Evolutionary conservation across 495 filamentous ascomycete species (phyloP).

Genomic region (Trichoderma reesei): DNA sequence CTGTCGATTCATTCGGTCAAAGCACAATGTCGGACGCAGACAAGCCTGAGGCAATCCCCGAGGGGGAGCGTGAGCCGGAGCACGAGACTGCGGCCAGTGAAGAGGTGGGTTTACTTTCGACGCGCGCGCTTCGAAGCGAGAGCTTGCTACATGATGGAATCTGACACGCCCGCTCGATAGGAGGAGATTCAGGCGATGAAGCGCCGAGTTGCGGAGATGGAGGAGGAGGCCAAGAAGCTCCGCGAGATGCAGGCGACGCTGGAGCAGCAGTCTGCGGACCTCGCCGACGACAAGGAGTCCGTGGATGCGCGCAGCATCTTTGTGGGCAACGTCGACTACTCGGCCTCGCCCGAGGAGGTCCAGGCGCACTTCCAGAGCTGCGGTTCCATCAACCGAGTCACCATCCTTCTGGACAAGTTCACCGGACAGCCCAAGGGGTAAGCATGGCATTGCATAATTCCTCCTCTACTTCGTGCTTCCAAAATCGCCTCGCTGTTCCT

Average conservation of each 20-base stretch:
- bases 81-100: conserved; percentile 6
- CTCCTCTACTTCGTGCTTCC: conserved; percentile 14
- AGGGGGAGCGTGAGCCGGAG: conserved; percentile 6
- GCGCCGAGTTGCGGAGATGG: conserved; percentile 95
- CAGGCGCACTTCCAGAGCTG: conserved; percentile 98
- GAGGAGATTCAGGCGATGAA: conserved; percentile 98
- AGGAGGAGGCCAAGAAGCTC: conserved; percentile 91
- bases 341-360: conserved; percentile 94
- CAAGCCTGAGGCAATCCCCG: conserved; percentile 6
- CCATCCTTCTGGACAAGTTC: conserved; percentile 95
- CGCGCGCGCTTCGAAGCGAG: not conserved
- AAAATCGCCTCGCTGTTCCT: not conserved
- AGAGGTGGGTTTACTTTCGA: conserved; percentile 5
- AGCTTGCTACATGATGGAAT: not conserved
- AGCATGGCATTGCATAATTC: conserved; percentile 23
- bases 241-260: conserved; percentile 91
- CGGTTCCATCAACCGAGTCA: conserved; percentile 95
- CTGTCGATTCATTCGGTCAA: conserved; percentile 6
- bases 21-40: conserved; percentile 12
- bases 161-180: conserved; percentile 16
- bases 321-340: conserved; percentile 98
- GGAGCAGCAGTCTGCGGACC: conserved; percentile 71
- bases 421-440: conserved; percentile 98
- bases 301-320: conserved; percentile 94
- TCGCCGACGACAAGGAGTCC: conserved; percentile 90